phyloP scores from a whole-genome alignment of 2,329 filamentous ascomycete genomes.

The Fusarium sp. region DNA sequence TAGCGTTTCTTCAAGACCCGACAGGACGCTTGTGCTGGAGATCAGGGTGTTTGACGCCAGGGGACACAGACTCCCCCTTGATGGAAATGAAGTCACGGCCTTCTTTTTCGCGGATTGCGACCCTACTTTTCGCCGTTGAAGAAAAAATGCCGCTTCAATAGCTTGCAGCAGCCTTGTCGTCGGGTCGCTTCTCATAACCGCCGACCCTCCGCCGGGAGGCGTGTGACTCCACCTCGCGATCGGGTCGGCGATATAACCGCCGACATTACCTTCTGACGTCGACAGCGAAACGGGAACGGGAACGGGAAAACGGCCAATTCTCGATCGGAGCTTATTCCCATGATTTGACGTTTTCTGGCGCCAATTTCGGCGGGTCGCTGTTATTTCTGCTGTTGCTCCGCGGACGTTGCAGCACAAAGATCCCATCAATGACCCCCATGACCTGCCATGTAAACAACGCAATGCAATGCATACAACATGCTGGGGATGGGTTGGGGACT shows the following conservation, averaged over 20 bases:
- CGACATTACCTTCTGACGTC: slow-evolving; percentile 18
- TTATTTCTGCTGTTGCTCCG: background rate
- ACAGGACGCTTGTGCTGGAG: background rate
- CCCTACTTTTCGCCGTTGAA: background rate
- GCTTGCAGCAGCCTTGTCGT: slow-evolving; percentile 7
- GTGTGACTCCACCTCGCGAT: slow-evolving; percentile 18
- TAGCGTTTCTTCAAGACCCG: background rate
- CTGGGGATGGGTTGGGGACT: slow-evolving; percentile 19
- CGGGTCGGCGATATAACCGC: slow-evolving; percentile 35
- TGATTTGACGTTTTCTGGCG: background rate
- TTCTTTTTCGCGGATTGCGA: slow-evolving; percentile 6
- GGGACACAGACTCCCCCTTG: background rate
- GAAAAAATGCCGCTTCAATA: slow-evolving; percentile 4
- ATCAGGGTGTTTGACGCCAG: background rate
- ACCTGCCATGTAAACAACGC: slow-evolving; percentile 13
- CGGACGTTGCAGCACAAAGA: background rate
- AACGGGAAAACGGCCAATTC: background rate
- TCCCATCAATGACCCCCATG: slow-evolving; percentile 13
- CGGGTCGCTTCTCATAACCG: slow-evolving; percentile 15
- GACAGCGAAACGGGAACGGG: background rate
- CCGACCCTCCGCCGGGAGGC: slow-evolving; percentile 38
- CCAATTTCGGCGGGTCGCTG: slow-evolving; percentile 7
- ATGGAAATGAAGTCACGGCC: slow-evolving; percentile 24
- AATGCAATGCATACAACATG: background rate
- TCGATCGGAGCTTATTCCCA: background rate